These are phyloP conservation scores for Pythium phragmitis DNA, from an alignment of 352 stramenopile genomes.

Conservation along the genomic window DNA sequence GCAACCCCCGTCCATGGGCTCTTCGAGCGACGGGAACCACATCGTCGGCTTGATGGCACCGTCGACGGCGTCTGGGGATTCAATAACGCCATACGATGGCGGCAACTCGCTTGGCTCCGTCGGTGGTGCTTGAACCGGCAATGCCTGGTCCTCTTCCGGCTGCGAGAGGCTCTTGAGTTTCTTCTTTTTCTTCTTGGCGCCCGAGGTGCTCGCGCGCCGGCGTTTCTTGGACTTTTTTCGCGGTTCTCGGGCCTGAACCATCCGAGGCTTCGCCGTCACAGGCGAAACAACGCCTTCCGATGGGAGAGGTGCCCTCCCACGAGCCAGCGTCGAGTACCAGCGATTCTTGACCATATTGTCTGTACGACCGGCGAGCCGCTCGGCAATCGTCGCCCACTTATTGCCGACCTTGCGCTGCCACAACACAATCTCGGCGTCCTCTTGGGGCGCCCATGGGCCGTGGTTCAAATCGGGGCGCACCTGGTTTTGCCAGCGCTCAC, in stretches of 20 bases:
- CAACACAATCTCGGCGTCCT: conserved; percentile 26
- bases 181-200: conserved; percentile 1
- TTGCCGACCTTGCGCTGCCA: conserved; percentile 37
- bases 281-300: neutral
- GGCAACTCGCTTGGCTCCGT: neutral
- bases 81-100: neutral
- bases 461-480: conserved; percentile 31
- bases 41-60: neutral
- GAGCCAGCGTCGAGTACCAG: conserved; percentile 35
- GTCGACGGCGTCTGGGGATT: conserved; percentile 9
- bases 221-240: conserved; percentile 5
- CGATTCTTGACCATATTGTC: conserved; percentile 69
- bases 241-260: too few species aligned
- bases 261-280: neutral
- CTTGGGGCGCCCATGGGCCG: conserved; percentile 22
- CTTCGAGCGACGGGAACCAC: neutral
- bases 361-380: conserved; percentile 38
- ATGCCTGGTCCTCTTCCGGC: neutral
- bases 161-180: neutral
- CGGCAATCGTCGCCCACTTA: conserved; percentile 53
- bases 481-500: conserved; percentile 43
- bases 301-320: neutral
- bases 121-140: neutral
- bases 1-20: neutral
- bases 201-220: neutral